Percentiles rank a stretch among this genome's conserved stretches.
Evolutionary conservation across 2,329 filamentous ascomycete genomes (phyloP).

Genomic region (Penicillium sp.): DNA sequence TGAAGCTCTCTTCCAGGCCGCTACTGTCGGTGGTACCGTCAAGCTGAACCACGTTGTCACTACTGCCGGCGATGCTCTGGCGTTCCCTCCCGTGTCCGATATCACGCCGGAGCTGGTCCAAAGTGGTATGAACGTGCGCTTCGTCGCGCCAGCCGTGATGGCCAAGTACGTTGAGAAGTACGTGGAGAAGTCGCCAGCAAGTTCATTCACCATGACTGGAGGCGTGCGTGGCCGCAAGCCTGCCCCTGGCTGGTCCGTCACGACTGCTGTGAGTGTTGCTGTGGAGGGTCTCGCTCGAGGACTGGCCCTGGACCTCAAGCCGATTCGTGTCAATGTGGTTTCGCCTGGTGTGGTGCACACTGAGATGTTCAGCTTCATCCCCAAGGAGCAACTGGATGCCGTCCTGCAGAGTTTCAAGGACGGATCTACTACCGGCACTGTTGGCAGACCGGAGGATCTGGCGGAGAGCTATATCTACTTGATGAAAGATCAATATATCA

Average conservation of each 20-base stretch:
- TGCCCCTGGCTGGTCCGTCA: slow-evolving; percentile 29
- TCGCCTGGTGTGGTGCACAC: slow-evolving; percentile 42
- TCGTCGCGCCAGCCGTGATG: slow-evolving; percentile 34
- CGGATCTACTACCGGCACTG: slow-evolving; percentile 20
- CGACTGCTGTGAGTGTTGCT: slow-evolving; percentile 23
- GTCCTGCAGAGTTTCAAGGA: slow-evolving; percentile 27
- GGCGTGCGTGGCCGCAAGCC: slow-evolving; percentile 38
- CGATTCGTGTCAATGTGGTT: slow-evolving; percentile 43
- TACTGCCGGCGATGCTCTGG: slow-evolving; percentile 46
- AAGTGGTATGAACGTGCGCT: slow-evolving; percentile 30
- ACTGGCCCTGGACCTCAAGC: slow-evolving; percentile 42
- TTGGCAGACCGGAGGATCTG: slow-evolving; percentile 35
- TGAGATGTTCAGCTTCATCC: slow-evolving; percentile 33
- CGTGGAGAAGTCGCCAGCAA: slow-evolving; percentile 25
- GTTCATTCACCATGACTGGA: slow-evolving; percentile 41
- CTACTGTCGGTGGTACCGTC: slow-evolving; percentile 19
- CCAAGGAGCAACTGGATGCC: slow-evolving; percentile 12
- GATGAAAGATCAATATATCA: slow-evolving; percentile 44
- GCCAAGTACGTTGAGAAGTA: slow-evolving; percentile 40
- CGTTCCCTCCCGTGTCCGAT: slow-evolving; percentile 22
- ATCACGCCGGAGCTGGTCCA: slow-evolving; percentile 23
- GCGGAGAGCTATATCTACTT: slow-evolving; percentile 45
- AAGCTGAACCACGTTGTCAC: slow-evolving; percentile 50
- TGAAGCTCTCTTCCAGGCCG: slow-evolving; percentile 40
- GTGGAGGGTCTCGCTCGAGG: slow-evolving; percentile 35